Percentiles rank a stretch among this genome's conserved stretches.
Conservation (phyloP, 176 grass and related monocot species). For the Pharus latifolius region DNA sequence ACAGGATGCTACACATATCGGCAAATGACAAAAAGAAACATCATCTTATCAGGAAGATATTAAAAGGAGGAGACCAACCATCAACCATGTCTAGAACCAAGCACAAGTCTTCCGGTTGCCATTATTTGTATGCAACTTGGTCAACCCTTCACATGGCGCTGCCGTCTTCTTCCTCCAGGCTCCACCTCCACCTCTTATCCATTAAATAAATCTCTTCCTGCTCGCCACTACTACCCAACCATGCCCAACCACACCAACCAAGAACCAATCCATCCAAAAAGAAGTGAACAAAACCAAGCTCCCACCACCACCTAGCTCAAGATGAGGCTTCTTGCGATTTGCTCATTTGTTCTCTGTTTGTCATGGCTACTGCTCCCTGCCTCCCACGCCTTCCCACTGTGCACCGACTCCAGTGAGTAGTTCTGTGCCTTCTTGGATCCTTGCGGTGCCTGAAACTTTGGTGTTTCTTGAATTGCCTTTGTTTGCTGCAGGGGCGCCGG, state of each 20-base stretch:
- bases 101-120: background rate
- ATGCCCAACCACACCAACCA: slow-evolving; percentile 1
- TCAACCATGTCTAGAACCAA: too few relatives aligned
- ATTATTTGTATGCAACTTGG: slow-evolving; percentile 5
- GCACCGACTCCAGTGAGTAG: slow-evolving; percentile 48
- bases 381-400: slow-evolving; percentile 36
- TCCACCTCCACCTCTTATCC: background rate
- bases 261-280: background rate
- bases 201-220: slow-evolving; percentile 14
- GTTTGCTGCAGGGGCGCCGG: slow-evolving; percentile 38
- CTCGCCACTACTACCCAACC: background rate
- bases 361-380: background rate
- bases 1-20: too few relatives aligned
- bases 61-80: too few relatives aligned
- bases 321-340: too few relatives aligned
- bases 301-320: too few relatives aligned
- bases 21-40: too few relatives aligned
- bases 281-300: too few relatives aligned
- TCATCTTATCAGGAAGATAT: too few relatives aligned
- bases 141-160: slow-evolving; percentile 11
- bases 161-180: background rate
- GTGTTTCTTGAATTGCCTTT: background rate
- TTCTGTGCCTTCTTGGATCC: background rate
- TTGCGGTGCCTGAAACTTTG: background rate
- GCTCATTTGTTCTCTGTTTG: background rate